Evolutionary conservation across 331 rosid species (phyloP).

Genomic region (Quercus lobata): DNA sequence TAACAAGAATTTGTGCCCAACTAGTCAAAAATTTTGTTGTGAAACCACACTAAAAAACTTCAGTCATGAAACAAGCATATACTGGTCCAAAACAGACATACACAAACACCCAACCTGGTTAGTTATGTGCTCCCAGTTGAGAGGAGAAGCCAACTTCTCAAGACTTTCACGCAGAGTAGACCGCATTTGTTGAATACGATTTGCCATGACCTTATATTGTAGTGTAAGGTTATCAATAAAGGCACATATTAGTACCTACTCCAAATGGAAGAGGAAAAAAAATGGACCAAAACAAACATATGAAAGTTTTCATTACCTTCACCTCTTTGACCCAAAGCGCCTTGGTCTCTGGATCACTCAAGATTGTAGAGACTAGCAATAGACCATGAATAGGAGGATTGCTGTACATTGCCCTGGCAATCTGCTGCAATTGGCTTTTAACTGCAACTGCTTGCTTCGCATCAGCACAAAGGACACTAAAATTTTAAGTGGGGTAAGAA

Average conservation of each 20-base stretch:
- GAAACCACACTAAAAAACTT: background rate
- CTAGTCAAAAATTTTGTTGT: background rate
- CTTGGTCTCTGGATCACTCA: conserved; percentile 35
- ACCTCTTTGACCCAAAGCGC: conserved; percentile 52
- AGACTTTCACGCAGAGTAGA: conserved; percentile 33
- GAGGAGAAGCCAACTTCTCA: conserved; percentile 42
- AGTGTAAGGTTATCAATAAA: background rate
- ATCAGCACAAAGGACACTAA: conserved; percentile 42
- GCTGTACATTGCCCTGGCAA: conserved; percentile 60
- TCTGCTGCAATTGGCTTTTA: conserved; percentile 52
- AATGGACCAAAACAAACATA: background rate
- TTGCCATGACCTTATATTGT: conserved; percentile 46
- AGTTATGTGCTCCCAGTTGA: conserved; percentile 58
- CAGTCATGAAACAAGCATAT: background rate
- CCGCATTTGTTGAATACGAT: conserved; percentile 43
- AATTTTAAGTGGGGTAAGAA: conserved; percentile 4
- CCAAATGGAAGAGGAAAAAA: background rate
- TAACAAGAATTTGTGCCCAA: background rate
- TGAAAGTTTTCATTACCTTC: conserved; percentile 26
- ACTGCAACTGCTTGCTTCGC: conserved; percentile 37
- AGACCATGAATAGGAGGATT: conserved; percentile 50
- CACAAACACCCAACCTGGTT: conserved; percentile 37
- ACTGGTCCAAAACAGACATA: background rate
- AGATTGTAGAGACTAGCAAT: conserved; percentile 47
- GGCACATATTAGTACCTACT: background rate